Base-by-base conservation (phyloP, 208 protist genomes). In the Trichomonas vaginalis region DNA sequence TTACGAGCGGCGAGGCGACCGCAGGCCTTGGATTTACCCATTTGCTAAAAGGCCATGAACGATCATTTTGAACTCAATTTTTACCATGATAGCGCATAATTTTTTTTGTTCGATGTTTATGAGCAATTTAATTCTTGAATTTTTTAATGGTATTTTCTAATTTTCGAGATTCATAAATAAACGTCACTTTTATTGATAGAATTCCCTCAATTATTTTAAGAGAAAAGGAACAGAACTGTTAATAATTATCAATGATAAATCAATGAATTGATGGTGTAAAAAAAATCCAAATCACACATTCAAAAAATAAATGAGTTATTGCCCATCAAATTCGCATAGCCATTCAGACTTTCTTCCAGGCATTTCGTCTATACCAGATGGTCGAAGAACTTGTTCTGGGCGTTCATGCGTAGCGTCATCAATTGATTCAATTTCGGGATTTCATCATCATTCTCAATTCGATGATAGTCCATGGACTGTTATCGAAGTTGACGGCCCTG, bases 11-110 rank as follows among this genome's bases (percentile, higher is more conserved):
- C 82, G n/a, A 45, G 35, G 37, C 35, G 82, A 88, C 82, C 82
- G 40, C 82, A 88, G 21, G 82, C 82, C 40, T 88, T 88, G 35
- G 82, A 88, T 47, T 88, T 88, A 45, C 82, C 82, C 82, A 88
- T 88, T 88, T 23, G 35, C 17, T n/a, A 88, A 88, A 88, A 47
- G 82, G 79, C 37, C 79, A 70, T 70, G 21, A 27, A 70, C 56
- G 56, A 70, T 70, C 49, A 61, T 61, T 61, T 61, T 23, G 9
- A 61, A 61, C 17, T 61, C 17, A 17, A 23, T 61, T 61, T 17
- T 61, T 61, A 17, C 12, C 9, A 17, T 61, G 49, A 9, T 61
- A 23, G 12, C 17, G 12, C 17, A 61, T 17, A 17, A 17, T 23
- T 61, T 23, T 61, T 61, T 23, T 61, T 61, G 12, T 61, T 61